A percentile compares a stretch with the other conserved stretches of the same genome.
phyloP scores from a whole-genome alignment of 257 asterid species.

The Anisodus acutangulus region DNA sequence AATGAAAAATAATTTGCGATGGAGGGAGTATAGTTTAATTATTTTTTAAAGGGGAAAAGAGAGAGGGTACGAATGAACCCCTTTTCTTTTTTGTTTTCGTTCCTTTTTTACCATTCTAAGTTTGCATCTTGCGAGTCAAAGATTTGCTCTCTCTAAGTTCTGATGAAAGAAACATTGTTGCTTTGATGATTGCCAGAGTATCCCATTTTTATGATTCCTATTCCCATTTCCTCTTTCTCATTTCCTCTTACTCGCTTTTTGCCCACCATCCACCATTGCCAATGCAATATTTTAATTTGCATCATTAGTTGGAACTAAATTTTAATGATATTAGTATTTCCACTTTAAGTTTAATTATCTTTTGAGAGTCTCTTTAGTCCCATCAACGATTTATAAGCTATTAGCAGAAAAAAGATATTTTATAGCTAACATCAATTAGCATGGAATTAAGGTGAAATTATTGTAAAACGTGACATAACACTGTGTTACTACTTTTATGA shows the following conservation, averaged over 20 bases:
- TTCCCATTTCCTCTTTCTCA: conserved; percentile 34
- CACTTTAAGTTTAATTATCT: background rate
- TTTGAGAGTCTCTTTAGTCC: no score
- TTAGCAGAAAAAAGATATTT: background rate
- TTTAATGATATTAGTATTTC: background rate
- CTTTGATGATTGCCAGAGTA: conserved; percentile 75
- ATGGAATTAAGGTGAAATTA: no score
- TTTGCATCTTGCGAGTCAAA: conserved; percentile 78
- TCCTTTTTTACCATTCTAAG: conserved; percentile 53
- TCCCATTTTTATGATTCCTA: conserved; percentile 52
- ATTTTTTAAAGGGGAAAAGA: background rate
- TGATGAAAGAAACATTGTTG: conserved; percentile 56
- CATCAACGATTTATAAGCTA: no score
- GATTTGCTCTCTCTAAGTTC: conserved; percentile 48
- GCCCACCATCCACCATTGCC: conserved; percentile 11
- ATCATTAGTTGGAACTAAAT: background rate
- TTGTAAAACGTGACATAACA: no score
- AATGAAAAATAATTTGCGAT: no score
- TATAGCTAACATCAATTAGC: background rate
- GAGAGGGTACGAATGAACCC: conserved; percentile 5
- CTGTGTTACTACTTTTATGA: no score
- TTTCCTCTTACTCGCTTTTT: conserved; percentile 29
- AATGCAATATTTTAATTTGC: conserved; percentile 2
- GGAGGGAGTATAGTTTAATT: background rate
- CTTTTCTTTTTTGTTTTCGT: conserved; percentile 27